Evolutionary conservation across 208 protist genomes (phyloP), one percentile per base, ranked within the genome.

Genomic region (Leishmania lainsoni): DNA sequence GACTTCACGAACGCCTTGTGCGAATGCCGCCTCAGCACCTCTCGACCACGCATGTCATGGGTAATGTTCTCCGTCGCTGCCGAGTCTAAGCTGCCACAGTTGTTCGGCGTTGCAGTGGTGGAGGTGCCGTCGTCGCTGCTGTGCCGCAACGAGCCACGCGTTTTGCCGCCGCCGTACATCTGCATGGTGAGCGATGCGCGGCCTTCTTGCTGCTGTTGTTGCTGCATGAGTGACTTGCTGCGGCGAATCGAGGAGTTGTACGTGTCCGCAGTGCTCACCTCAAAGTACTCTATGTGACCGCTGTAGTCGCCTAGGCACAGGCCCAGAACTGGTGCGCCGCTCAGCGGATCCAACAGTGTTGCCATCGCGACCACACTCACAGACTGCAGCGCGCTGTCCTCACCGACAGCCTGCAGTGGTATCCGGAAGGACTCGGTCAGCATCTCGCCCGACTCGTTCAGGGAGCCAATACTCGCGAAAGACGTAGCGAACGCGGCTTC

Each of bases 1-100:
- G 92, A 90, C 72, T 90, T 91, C 52, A 95, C 89, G 83, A 93
- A 96, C 10, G 94, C 94, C 78, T 92, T 91, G 87, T 97, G 94
- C 42, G 88, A 90, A 79, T 96, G 92, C n/a, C 86, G 91, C 29
- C 94, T 89, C 29, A 91, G 81, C 54, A 93, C 83, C 76, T 97
- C 87, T 39, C 91, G 88, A 8, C 92, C 90, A 6, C 84, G 76
- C 86, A 91, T 87, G 81, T 92, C 91, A 39, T 84, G 76, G 22
- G 83, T 85, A 63, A 87, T 89, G 80, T 89, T 88, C 77, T 86
- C 75, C 48, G 86, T 88, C 78, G 71, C 84, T 16, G 81, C 81
- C 35, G 91, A 92, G 35, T 88, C 76, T 5, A 92, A 16, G 1
- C 89, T 94, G 59, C 48, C 63, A 45, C 10, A 9, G 39, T 78